Evolutionary conservation across 768 basidiomycete species (phyloP), one percentile per base, ranked within the genome.

Genomic region (Cubamyces lactineus): DNA sequence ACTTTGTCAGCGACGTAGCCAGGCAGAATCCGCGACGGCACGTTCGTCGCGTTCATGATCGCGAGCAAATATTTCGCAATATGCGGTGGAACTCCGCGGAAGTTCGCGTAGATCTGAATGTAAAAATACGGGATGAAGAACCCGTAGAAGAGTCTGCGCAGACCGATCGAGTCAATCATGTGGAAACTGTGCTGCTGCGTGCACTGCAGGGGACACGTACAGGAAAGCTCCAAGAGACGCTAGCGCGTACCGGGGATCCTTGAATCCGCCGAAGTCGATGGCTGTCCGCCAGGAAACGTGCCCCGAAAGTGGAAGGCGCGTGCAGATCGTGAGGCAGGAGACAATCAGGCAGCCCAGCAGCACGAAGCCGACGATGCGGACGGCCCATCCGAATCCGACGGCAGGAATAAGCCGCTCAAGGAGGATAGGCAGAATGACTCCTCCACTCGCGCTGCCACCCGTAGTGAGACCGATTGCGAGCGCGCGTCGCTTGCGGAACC

Each of bases 381-480:
- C 70, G 11, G 74, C 73, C 73, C 73, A 74, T 2, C 62, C 62
- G 52, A 74, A 74, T 5, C 71, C 72, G 43, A 72, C 45, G 15
- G 40, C 42, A 8, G 65, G 55, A 30, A 72, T 66, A 52, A 85
- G 72, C 57, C 80, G 80, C 63, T 84, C 82, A 3, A 85, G 74
- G 60, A 86, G 73, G 45, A 84, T 76, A 4, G 84, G 84, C 63
- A 81, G 82, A 13, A 84, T 53, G 53, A 82, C 77, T 1, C 82
- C 84, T 28, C 84, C 83, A 24, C 83, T 43, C 30, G 82, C 81
- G 26, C 68, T 54, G 6, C 79, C 79, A 26, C 74, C 68, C 0
- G 74, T 70, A 17, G 75, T 72, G 34, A 79, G 43, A 12, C 78
- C 78, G 16, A 76, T 73, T 0, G 78, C 80, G 16, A 76, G 66